phyloP scores from a whole-genome alignment of 2,329 filamentous ascomycete species.

The Ilyonectria robusta region DNA sequence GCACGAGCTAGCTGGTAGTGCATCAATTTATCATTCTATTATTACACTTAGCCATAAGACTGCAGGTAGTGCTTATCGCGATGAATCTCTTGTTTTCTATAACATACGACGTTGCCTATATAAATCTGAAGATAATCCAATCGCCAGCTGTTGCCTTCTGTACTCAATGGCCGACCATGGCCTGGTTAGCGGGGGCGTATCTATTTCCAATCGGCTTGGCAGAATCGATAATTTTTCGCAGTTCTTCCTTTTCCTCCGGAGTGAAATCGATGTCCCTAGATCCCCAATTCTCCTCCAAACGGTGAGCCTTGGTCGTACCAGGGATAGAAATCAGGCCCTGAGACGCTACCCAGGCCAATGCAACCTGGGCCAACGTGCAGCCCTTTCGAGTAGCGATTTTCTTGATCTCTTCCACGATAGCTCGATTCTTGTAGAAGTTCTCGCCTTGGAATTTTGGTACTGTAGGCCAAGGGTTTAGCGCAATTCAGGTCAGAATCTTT shows the following conservation, averaged over 20 bases:
- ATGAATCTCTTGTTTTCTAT: no score
- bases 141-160: no score
- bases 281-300: constrained; percentile 58
- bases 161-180: not conserved
- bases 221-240: constrained; percentile 55
- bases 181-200: not conserved
- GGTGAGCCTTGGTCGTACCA: constrained; percentile 57
- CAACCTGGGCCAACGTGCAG: constrained; percentile 53
- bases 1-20: no score
- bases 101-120: no score
- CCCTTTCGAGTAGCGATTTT: constrained; percentile 52
- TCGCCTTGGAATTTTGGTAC: constrained; percentile 58
- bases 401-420: constrained; percentile 59
- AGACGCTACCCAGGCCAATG: constrained; percentile 57
- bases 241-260: constrained; percentile 55
- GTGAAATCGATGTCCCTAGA: constrained; percentile 54
- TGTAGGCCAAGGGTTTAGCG: constrained; percentile 12
- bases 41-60: no score
- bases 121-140: no score
- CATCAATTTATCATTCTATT: no score
- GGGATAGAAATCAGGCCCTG: constrained; percentile 62
- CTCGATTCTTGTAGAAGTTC: constrained; percentile 60
- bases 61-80: no score
- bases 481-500: not conserved
- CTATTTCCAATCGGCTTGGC: not conserved